Evolutionary conservation across 306 rosid genomes (phyloP).

Genomic region (Parietaria judaica): DNA sequence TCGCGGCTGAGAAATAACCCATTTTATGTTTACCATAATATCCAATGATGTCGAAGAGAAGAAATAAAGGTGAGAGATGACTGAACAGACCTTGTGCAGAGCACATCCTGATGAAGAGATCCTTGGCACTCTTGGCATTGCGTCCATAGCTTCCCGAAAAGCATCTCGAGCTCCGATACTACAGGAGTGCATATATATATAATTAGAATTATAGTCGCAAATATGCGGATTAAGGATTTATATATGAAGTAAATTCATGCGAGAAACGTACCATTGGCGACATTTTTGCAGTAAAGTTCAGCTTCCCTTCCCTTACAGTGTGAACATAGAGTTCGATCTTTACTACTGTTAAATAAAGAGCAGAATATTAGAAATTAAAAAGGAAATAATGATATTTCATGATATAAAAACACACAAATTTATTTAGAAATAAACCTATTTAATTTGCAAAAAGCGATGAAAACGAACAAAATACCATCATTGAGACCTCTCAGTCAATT

Average conservation of each 20-base stretch:
- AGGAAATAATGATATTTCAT: neutral
- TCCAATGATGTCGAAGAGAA: neutral
- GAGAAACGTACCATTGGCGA: slow-evolving; percentile 49
- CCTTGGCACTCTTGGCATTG: slow-evolving; percentile 99
- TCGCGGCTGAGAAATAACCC: slow-evolving; percentile 60
- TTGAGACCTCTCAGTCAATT: too few relatives aligned
- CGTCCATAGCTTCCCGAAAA: slow-evolving; percentile 90
- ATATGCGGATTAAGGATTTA: neutral
- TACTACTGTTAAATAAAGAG: slow-evolving; percentile 34
- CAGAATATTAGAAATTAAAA: neutral
- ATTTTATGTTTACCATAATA: neutral
- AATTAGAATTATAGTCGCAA: slow-evolving; percentile 15
- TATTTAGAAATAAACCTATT: too few relatives aligned
- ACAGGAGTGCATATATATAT: slow-evolving; percentile 26
- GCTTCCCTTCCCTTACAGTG: slow-evolving; percentile 94
- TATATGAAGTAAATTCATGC: neutral
- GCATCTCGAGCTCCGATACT: slow-evolving; percentile 88
- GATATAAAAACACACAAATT: neutral
- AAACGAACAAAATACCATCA: too few relatives aligned
- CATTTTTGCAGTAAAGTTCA: slow-evolving; percentile 83
- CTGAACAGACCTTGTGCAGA: slow-evolving; percentile 77
- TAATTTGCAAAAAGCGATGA: neutral
- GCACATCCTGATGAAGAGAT: slow-evolving; percentile 97
- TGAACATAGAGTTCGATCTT: slow-evolving; percentile 52
- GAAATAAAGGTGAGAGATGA: neutral